A percentile compares a stretch with the other conserved stretches of the same genome.
Evolutionary conservation across 1,284 basidiomycete species (phyloP).

Genomic region (Gymnopus androsaceus): DNA sequence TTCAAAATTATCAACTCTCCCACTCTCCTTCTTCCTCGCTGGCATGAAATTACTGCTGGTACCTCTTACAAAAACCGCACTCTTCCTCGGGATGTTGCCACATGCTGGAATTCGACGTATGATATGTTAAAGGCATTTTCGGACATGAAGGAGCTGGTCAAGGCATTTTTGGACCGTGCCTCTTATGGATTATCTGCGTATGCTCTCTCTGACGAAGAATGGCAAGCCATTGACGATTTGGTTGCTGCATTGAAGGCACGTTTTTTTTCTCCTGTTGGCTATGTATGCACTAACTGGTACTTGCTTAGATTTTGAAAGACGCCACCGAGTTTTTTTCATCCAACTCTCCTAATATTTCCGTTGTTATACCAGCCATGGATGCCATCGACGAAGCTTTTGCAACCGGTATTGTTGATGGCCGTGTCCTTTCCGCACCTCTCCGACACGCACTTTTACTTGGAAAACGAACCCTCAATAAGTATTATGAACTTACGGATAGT

Average conservation of each 20-base stretch:
- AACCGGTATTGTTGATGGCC: background rate
- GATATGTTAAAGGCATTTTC: constrained; percentile 19
- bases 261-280: background rate
- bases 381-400: constrained; percentile 20
- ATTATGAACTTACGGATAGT: constrained; percentile 29
- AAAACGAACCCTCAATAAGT: constrained; percentile 28
- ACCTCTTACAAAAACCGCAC: constrained; percentile 14
- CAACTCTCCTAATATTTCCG: constrained; percentile 21
- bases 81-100: constrained; percentile 21
- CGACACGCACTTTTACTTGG: constrained; percentile 23
- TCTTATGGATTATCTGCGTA: constrained; percentile 16
- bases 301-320: constrained; percentile 22
- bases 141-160: constrained; percentile 17
- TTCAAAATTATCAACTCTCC: constrained; percentile 33
- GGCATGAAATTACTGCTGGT: constrained; percentile 25
- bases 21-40: constrained; percentile 33
- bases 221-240: constrained; percentile 18
- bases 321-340: constrained; percentile 27
- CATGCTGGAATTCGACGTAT: constrained; percentile 25
- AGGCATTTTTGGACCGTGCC: constrained; percentile 4
- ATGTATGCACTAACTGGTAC: background rate
- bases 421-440: constrained; percentile 16
- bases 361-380: constrained; percentile 34
- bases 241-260: constrained; percentile 18
- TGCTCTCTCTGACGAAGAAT: constrained; percentile 20